Conservation (phyloP, 2,329 filamentous ascomycete genomes). For the Sporothrix euskadiensis region DNA sequence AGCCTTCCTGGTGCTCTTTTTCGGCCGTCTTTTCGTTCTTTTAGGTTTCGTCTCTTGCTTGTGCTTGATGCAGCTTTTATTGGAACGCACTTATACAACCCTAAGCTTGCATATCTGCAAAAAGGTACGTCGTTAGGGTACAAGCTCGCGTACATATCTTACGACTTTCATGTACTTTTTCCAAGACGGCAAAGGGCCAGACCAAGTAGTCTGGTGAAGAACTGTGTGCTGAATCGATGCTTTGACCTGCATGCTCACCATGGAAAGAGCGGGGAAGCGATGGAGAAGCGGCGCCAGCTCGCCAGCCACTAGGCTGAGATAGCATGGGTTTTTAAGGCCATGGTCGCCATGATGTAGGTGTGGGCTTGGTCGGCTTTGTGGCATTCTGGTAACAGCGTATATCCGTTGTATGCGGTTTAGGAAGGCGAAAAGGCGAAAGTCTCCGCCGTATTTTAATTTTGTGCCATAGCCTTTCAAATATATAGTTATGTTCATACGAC, state of each 20-base stretch:
- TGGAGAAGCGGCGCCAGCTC: neutral
- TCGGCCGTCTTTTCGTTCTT: neutral
- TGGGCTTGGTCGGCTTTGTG: neutral
- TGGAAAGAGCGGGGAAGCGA: neutral
- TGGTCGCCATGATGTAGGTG: neutral
- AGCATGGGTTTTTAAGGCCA: neutral
- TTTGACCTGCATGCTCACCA: neutral
- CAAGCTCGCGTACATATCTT: neutral
- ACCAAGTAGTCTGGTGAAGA: neutral
- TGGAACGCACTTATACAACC: neutral
- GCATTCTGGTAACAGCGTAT: neutral
- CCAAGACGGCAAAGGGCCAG: neutral
- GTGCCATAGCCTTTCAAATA: neutral
- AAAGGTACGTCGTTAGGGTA: neutral
- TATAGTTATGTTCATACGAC: neutral
- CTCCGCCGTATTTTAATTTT: neutral
- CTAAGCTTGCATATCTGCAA: neutral
- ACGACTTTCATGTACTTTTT: slow-evolving; percentile 15
- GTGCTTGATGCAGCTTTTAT: slow-evolving; percentile 8
- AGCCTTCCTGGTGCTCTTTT: neutral
- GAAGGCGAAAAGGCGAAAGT: neutral
- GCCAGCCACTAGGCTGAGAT: neutral
- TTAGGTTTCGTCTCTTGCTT: neutral
- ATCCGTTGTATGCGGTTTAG: neutral
- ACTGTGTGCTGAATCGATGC: neutral